Evolutionary conservation across 2,329 filamentous ascomycete genomes (phyloP), one percentile per base, ranked within the genome.

Genomic region (Chrysoporthe deuterocubensis): DNA sequence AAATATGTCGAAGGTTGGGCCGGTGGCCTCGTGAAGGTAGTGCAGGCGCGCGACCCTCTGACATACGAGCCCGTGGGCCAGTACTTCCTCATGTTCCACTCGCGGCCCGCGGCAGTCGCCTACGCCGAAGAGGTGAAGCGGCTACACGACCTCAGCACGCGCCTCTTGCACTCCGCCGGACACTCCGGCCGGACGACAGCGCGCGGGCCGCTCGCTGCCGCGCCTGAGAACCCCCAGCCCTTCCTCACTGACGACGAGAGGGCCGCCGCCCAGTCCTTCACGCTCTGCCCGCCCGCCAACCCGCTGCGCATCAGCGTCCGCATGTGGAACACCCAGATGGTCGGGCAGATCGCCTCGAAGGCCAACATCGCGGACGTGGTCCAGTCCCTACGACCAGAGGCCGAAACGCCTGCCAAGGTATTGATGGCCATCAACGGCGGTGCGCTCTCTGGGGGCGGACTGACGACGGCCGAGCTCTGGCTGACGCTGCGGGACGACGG

Each of bases 71-170:
- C 88, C 4, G 77, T 86, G 1, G 89, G 87, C 68, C 84, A 84
- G 73, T 94, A 94, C 79, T 89, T 87, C 77, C 80, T 95, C 66
- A 82, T 92, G 65, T 95, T 94, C 81, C 81, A 85, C 69, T 85
- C 81, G 32, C 74, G 80, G 21, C 79, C 81, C n/a, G 85, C 88
- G 14, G 91, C 91, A 0, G 76, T 80, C 8, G 82, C 85, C 52
- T 94, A 92, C 77, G 83, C 86, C 64, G 80, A 82, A 34, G 85
- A 88, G 69, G 82, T 84, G 0, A 74, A 77, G 9, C 79, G 84
- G 6, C 78, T 91, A 18, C 85, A 87, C 71, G 71, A 26, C 26
- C 72, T 60, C 71, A 72, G 16, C 44, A 65, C 74, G 75, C 71
- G 75, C 62, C 74, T 73, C 16, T 70, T 75, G 59, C 76, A 74